phyloP scores from a whole-genome alignment of 768 basidiomycete species.

The Auricularia heimuer region DNA sequence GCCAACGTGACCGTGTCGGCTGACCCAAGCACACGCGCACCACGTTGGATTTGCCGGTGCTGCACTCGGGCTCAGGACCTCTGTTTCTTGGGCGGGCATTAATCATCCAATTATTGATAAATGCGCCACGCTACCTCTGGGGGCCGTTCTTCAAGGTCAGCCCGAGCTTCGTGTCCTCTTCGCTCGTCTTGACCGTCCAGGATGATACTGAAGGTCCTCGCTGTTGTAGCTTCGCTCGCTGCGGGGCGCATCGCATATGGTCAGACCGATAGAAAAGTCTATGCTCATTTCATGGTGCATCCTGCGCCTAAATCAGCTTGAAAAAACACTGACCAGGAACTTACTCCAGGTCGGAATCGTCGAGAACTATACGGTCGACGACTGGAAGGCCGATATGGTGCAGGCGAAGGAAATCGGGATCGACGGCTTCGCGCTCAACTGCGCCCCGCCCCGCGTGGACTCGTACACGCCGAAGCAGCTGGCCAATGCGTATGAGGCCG shows the following conservation, averaged over 20 bases:
- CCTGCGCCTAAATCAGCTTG: too few species aligned
- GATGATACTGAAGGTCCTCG: not conserved
- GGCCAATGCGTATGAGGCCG: not conserved
- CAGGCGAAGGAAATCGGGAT: not conserved
- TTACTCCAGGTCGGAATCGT: not conserved
- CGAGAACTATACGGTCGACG: not conserved
- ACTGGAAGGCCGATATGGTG: not conserved
- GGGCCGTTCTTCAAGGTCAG: not conserved
- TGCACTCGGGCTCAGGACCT: too few species aligned
- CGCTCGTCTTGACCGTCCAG: not conserved
- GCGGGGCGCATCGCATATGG: not conserved
- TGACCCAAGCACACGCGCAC: too few species aligned
- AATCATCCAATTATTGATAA: too few species aligned
- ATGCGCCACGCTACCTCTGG: too few species aligned
- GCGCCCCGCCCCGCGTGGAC: conserved; percentile 1
- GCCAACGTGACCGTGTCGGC: too few species aligned
- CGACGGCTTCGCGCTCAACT: conserved; percentile 2
- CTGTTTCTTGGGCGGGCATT: too few species aligned
- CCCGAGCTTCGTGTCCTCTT: not conserved
- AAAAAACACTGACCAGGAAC: not conserved
- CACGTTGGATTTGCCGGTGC: too few species aligned
- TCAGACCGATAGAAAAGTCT: not conserved
- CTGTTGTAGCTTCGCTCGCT: not conserved
- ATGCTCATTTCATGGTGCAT: not conserved
- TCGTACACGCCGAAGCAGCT: conserved; percentile 1